Conservation (phyloP, 495 filamentous ascomycete species). For the Bryoglossum gracile region DNA sequence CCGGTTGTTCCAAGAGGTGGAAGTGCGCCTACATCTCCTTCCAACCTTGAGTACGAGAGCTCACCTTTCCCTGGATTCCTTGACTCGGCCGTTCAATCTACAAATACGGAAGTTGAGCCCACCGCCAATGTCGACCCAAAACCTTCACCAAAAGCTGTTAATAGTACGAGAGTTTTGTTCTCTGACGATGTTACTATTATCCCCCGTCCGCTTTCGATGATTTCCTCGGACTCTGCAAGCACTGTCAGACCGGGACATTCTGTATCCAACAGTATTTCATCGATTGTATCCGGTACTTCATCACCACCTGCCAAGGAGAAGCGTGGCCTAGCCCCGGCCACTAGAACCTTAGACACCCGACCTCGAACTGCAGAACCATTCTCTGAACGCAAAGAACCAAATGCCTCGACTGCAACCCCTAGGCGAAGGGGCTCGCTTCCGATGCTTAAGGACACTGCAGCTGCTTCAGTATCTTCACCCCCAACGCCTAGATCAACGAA, state of each 20-base stretch:
- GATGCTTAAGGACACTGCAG: constrained; percentile 28
- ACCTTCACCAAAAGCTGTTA: constrained; percentile 31
- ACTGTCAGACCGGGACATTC: constrained; percentile 55
- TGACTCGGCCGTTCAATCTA: constrained; percentile 6
- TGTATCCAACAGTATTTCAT: constrained; percentile 56
- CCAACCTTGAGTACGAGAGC: constrained; percentile 36
- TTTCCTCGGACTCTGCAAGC: constrained; percentile 64
- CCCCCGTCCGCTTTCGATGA: constrained; percentile 62
- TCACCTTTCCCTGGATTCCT: constrained; percentile 28
- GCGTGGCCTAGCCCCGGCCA: constrained; percentile 26
- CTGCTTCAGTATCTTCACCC: constrained; percentile 26
- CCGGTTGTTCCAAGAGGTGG: constrained; percentile 36
- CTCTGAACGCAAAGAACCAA: constrained; percentile 32
- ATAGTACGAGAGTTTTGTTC: constrained; percentile 50
- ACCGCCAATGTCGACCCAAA: constrained; percentile 23
- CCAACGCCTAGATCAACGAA: constrained; percentile 41
- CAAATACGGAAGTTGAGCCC: not conserved
- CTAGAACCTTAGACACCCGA: constrained; percentile 31
- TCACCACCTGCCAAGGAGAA: constrained; percentile 32
- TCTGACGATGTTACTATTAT: constrained; percentile 59
- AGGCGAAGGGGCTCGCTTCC: constrained; percentile 45
- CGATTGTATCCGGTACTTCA: constrained; percentile 45
- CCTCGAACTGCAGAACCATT: constrained; percentile 48
- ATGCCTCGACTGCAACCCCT: constrained; percentile 22
- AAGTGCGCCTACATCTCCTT: constrained; percentile 66